phyloP scores from a whole-genome alignment of 1,139 yeast species.

The Sugiyamaella sp. region DNA sequence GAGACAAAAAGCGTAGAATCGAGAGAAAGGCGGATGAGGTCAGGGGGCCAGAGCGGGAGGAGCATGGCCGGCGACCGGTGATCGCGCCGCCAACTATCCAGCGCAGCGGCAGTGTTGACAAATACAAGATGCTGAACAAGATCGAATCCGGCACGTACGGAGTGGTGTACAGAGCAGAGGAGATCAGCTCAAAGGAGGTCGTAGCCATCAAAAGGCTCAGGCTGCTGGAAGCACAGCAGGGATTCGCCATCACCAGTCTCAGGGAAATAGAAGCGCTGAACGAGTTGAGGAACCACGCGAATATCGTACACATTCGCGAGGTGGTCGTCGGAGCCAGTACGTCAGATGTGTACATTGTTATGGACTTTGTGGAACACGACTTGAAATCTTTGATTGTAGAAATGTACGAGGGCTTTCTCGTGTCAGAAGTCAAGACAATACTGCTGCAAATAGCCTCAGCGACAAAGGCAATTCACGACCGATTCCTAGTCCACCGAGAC shows the following conservation, averaged over 20 bases:
- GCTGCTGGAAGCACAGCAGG: conserved; percentile 55
- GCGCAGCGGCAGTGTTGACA: conserved; percentile 12
- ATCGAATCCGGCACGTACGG: conserved; percentile 53
- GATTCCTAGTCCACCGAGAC: conserved; percentile 65
- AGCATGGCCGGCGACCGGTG: background rate
- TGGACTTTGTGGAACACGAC: conserved; percentile 43
- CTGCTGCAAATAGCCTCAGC: conserved; percentile 39
- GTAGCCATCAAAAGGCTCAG: conserved; percentile 65
- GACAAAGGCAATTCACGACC: conserved; percentile 49
- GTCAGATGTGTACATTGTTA: conserved; percentile 36
- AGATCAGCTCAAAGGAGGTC: conserved; percentile 52
- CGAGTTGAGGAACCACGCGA: conserved; percentile 55
- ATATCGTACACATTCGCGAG: conserved; percentile 69
- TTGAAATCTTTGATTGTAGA: conserved; percentile 32
- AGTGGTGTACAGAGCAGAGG: conserved; percentile 54
- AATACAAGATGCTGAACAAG: conserved; percentile 34
- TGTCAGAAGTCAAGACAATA: conserved; percentile 40
- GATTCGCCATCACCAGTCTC: conserved; percentile 84
- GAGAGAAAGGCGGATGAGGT: too few relatives aligned
- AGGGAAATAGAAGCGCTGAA: conserved; percentile 77
- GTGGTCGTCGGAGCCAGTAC: conserved; percentile 52
- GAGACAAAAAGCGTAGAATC: background rate
- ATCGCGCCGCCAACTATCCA: conserved; percentile 3
- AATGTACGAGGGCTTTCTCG: conserved; percentile 34
- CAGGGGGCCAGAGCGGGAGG: background rate